These are phyloP conservation scores for Melaleuca alternifolia DNA, from an alignment of 345 rosid genomes.

Conservation along the genomic window DNA sequence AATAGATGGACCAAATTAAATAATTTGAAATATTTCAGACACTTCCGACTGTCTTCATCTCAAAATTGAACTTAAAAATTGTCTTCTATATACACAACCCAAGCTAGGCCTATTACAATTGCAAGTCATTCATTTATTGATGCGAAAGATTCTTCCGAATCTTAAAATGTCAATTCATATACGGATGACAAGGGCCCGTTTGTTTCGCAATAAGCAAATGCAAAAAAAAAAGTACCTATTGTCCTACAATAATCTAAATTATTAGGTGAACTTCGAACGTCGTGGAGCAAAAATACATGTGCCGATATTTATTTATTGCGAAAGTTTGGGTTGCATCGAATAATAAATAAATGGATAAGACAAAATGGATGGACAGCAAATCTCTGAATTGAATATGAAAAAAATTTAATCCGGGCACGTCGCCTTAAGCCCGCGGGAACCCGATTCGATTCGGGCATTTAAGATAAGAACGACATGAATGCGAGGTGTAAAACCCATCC, in stretches of 20 bases:
- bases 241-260: no score
- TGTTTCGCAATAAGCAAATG: no score
- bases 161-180: neutral
- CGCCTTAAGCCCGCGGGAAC: neutral
- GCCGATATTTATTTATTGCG: neutral
- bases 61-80: no score
- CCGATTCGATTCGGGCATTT: neutral
- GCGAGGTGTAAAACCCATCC: neutral
- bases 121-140: neutral
- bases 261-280: neutral
- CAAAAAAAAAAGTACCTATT: no score
- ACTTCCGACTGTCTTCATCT: neutral
- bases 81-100: neutral
- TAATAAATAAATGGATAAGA: neutral
- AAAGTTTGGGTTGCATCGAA: neutral
- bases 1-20: neutral
- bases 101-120: neutral
- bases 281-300: neutral
- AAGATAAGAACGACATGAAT: no score
- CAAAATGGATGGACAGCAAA: neutral
- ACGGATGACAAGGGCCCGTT: neutral
- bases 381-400: neutral
- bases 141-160: neutral
- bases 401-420: neutral
- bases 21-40: neutral